phyloP scores from a whole-genome alignment of 1,139 yeast species.

The Blastobotrys proliferans region DNA sequence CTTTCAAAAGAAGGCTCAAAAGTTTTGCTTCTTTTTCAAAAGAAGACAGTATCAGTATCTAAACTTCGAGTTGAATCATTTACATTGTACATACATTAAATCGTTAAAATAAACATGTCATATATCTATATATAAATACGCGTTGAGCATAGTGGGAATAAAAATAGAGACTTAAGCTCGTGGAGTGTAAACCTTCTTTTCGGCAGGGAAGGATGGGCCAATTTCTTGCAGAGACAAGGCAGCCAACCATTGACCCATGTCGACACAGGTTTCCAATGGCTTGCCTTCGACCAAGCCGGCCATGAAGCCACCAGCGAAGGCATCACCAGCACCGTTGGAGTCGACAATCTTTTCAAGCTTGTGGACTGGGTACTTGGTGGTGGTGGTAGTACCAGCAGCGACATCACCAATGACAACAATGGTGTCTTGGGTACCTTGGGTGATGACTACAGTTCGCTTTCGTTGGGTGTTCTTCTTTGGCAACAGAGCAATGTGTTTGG shows the following conservation, averaged over 20 bases:
- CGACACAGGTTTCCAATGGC: constrained; percentile 55
- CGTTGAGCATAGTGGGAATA: not conserved
- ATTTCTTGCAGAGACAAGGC: constrained; percentile 83
- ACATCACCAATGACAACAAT: constrained; percentile 51
- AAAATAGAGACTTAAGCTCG: too few species aligned
- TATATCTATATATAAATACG: not conserved
- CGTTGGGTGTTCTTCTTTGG: constrained; percentile 71
- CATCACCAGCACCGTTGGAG: constrained; percentile 99
- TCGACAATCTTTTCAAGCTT: constrained; percentile 72
- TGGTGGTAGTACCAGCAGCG: constrained; percentile 44
- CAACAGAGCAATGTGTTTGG: constrained; percentile 72
- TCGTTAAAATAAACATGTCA: not conserved
- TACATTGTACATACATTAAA: not conserved
- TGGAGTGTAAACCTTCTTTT: constrained; percentile 62
- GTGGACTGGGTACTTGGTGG: constrained; percentile 62
- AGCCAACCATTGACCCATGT: constrained; percentile 97
- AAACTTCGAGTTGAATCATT: constrained; percentile 5
- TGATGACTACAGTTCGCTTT: constrained; percentile 82
- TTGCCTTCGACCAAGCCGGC: constrained; percentile 83
- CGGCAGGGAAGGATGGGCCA: constrained; percentile 92
- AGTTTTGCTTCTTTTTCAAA: too few species aligned
- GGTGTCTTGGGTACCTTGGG: constrained; percentile 91
- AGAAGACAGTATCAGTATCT: too few species aligned
- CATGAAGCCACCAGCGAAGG: constrained; percentile 95
- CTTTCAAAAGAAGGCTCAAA: not conserved